These are phyloP conservation scores for Sclerotinia subarctica DNA, from an alignment of 2,329 filamentous ascomycete species.

Conservation along the genomic window DNA sequence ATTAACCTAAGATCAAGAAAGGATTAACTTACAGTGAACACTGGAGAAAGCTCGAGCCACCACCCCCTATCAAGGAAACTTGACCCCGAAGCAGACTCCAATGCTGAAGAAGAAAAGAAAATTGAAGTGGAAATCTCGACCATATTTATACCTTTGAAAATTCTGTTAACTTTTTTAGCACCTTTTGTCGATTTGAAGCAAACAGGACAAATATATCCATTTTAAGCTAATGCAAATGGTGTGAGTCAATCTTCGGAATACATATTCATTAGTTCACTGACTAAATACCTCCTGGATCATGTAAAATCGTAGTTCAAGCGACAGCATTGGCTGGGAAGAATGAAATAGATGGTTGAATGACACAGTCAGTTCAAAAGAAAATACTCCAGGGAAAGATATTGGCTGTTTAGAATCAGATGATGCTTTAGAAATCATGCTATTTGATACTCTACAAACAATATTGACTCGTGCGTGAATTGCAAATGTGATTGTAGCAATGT, in stretches of 20 bases:
- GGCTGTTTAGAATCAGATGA: neutral
- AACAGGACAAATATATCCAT: neutral
- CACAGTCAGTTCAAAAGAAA: too few relatives aligned
- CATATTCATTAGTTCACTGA: neutral
- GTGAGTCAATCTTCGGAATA: neutral
- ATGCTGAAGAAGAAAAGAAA: neutral
- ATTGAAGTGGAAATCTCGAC: fast-evolving
- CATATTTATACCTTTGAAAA: neutral
- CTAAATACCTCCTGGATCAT: neutral
- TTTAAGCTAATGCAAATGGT: neutral
- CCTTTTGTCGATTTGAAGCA: neutral
- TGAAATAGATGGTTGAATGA: too few relatives aligned
- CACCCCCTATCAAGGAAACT: neutral
- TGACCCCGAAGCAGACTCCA: neutral
- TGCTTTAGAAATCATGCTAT: neutral
- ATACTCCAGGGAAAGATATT: neutral
- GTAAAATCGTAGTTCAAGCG: neutral
- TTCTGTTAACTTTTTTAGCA: neutral
- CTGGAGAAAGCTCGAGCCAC: neutral
- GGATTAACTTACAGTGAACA: neutral
- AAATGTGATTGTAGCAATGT: too few relatives aligned
- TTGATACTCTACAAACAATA: neutral
- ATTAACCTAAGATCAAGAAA: neutral
- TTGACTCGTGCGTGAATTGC: fast-evolving
- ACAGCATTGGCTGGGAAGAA: neutral